phyloP scores from a whole-genome alignment of 345 rosid genomes.

The Pugionium cornutum region DNA sequence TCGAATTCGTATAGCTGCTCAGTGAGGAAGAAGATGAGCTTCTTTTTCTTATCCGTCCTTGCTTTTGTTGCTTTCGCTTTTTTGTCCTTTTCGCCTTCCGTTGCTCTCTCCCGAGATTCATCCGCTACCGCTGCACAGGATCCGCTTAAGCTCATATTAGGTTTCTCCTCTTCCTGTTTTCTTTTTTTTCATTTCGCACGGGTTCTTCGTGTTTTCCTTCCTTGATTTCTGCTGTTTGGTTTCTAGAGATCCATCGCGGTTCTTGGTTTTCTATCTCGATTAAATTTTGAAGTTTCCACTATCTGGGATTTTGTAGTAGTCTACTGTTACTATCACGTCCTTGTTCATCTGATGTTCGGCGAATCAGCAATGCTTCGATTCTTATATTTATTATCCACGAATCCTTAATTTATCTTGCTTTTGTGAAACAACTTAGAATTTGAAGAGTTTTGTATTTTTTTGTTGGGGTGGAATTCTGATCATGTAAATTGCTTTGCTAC shows the following conservation, averaged over 20 bases:
- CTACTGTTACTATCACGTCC: too few relatives aligned
- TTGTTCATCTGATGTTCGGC: too few relatives aligned
- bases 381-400: too few relatives aligned
- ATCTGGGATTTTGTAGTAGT: too few relatives aligned
- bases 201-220: too few relatives aligned
- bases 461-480: slow-evolving; percentile 11
- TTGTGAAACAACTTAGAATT: neutral
- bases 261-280: too few relatives aligned
- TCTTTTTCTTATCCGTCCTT: slow-evolving; percentile 14
- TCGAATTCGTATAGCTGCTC: slow-evolving; percentile 14
- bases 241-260: neutral
- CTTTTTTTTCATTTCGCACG: too few relatives aligned
- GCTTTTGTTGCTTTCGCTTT: slow-evolving; percentile 6
- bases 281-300: too few relatives aligned
- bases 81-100: slow-evolving; percentile 17
- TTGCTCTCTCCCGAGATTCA: slow-evolving; percentile 26
- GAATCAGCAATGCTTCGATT: too few relatives aligned
- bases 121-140: slow-evolving; percentile 34
- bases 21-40: slow-evolving; percentile 29
- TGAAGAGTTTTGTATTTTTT: neutral
- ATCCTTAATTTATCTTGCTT: too few relatives aligned
- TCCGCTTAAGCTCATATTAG: slow-evolving; percentile 61
- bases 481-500: neutral
- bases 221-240: neutral
- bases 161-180: slow-evolving; percentile 32